Conservation (phyloP, 371 early-diverging fungal genomes). For the Rhizopus delemar region DNA sequence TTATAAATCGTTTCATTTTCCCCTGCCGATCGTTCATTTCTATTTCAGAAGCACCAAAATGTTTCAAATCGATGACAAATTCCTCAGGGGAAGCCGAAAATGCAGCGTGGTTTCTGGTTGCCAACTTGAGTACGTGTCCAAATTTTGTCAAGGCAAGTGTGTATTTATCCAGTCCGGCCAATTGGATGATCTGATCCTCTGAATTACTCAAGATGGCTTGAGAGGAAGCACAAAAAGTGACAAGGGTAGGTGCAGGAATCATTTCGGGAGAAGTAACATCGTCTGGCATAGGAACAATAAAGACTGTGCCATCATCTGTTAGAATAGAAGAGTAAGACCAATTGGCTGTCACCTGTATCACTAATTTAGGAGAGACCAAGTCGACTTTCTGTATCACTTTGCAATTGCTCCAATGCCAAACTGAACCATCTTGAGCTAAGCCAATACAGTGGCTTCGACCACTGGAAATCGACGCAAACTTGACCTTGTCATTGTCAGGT, state of each 20-base stretch:
- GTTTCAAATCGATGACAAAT: conserved; percentile 7
- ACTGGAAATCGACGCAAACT: conserved; percentile 20
- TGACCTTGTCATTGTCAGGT: neutral
- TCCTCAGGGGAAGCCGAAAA: conserved; percentile 4
- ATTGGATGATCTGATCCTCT: conserved; percentile 22
- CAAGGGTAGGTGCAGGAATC: neutral
- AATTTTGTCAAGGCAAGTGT: conserved; percentile 24
- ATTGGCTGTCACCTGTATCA: conserved; percentile 38
- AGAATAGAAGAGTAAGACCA: conserved; percentile 35
- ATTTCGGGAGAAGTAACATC: conserved; percentile 5
- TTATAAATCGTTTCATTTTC: conserved; percentile 19
- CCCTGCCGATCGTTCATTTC: conserved; percentile 14
- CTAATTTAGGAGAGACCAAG: neutral
- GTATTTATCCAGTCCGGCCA: conserved; percentile 20
- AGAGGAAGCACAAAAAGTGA: neutral
- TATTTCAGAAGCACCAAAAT: conserved; percentile 11
- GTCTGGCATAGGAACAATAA: conserved; percentile 22
- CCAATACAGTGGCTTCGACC: conserved; percentile 46
- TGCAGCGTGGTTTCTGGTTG: neutral
- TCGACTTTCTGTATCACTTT: conserved; percentile 25
- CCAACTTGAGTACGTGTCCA: conserved; percentile 22
- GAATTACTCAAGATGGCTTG: neutral
- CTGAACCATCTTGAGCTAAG: conserved; percentile 26
- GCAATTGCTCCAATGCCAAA: conserved; percentile 46
- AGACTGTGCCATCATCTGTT: conserved; percentile 22